Conservation (phyloP, 1,139 yeast species). For the Debaryomycetaceae sp. region DNA sequence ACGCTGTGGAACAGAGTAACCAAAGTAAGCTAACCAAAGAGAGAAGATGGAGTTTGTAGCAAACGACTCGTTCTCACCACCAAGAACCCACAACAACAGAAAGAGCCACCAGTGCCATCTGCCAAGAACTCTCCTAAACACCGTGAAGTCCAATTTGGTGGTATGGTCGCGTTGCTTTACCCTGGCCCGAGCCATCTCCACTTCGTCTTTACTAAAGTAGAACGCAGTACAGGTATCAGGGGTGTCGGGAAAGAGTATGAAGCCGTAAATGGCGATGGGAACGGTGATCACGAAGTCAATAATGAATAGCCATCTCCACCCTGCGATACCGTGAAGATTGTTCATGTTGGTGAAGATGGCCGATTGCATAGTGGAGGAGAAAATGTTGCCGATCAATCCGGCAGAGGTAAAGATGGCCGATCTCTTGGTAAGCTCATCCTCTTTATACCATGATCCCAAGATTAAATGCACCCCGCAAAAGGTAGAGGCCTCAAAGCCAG, state of each 20-base stretch:
- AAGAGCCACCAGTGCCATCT: constrained; percentile 60
- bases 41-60: constrained; percentile 51
- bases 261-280: constrained; percentile 51
- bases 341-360: constrained; percentile 32
- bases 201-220: constrained; percentile 33
- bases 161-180: constrained; percentile 32
- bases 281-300: constrained; percentile 35
- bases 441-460: constrained; percentile 51
- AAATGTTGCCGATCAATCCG: constrained; percentile 50
- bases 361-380: constrained; percentile 33
- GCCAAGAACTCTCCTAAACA: constrained; percentile 44
- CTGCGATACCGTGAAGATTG: constrained; percentile 25
- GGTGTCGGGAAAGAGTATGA: constrained; percentile 54
- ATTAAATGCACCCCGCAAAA: constrained; percentile 52
- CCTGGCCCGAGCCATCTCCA: constrained; percentile 32
- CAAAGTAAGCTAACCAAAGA: constrained; percentile 42
- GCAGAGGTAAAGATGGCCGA: constrained; percentile 22
- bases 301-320: constrained; percentile 40
- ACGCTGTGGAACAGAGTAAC: constrained; percentile 41
- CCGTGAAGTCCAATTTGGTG: constrained; percentile 38
- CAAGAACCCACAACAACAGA: constrained; percentile 51
- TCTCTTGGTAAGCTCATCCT: constrained; percentile 42
- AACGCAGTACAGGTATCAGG: constrained; percentile 37
- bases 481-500: constrained; percentile 51
- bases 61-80: constrained; percentile 58